These are phyloP conservation scores for Pythium chondricola DNA, from an alignment of 352 stramenopile species.

Conservation along the genomic window DNA sequence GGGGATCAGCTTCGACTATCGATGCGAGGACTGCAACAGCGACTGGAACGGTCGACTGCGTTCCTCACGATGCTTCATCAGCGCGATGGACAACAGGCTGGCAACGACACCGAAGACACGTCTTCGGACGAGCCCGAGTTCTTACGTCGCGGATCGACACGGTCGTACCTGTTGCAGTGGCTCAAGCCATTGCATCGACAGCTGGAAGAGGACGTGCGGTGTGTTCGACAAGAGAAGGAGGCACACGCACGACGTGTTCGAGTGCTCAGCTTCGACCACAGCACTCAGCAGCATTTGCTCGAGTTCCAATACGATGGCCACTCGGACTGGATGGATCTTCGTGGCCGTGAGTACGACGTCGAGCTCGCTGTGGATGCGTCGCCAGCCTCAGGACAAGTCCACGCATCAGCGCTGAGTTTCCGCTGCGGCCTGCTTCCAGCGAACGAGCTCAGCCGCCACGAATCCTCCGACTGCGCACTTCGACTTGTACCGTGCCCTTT, in stretches of 20 bases:
- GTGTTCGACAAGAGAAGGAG: conserved; percentile 7
- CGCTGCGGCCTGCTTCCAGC: conserved; percentile 23
- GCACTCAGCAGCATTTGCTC: conserved; percentile 31
- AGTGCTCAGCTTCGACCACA: conserved; percentile 34
- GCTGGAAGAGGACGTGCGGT: conserved; percentile 2
- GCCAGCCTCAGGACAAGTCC: neutral
- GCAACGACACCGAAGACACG: neutral
- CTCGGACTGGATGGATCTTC: conserved; percentile 37
- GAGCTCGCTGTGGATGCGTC: neutral
- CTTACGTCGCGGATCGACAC: neutral
- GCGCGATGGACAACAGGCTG: neutral
- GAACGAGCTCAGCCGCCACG: conserved; percentile 14
- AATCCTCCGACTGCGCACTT: conserved; percentile 31
- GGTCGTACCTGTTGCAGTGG: conserved; percentile 7
- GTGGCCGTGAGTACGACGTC: conserved; percentile 37
- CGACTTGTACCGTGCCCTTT: conserved; percentile 58
- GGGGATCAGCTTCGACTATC: neutral
- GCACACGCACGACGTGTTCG: conserved; percentile 18
- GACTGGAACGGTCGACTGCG: neutral
- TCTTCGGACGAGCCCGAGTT: neutral
- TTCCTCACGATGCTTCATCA: conserved; percentile 11
- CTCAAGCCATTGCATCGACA: conserved; percentile 2
- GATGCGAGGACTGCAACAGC: conserved; percentile 10
- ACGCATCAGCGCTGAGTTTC: conserved; percentile 7
- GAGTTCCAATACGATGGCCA: conserved; percentile 46